Percentiles rank a stretch among this genome's conserved stretches.
Evolutionary conservation across 305 asterid species (phyloP).

Genomic region (Solanum hybrid): DNA sequence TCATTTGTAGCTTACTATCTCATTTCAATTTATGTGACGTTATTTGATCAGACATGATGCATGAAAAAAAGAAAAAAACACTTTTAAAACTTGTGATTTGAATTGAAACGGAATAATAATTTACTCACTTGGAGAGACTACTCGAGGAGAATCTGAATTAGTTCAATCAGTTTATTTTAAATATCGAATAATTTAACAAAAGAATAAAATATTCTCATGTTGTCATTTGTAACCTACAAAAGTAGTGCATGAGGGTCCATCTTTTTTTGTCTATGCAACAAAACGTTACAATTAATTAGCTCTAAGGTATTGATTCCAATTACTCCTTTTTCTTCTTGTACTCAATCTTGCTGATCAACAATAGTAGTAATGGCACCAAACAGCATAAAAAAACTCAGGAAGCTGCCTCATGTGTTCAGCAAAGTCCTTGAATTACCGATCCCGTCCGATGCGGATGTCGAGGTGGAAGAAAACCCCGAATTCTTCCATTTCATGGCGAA

Average conservation of each 20-base stretch:
- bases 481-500: constrained; percentile 33
- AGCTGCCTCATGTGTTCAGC: constrained; percentile 58
- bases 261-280: background rate
- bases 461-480: constrained; percentile 37
- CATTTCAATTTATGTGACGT: background rate
- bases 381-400: constrained; percentile 38
- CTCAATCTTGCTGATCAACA: background rate
- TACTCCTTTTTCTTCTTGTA: background rate
- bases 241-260: background rate
- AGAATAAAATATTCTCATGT: background rate
- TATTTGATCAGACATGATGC: background rate
- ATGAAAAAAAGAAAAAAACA: too few relatives aligned
- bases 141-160: background rate
- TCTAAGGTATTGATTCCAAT: background rate
- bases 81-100: background rate
- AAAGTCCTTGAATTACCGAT: constrained; percentile 62
- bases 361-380: background rate
- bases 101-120: background rate
- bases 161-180: rapidly evolving
- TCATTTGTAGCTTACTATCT: background rate
- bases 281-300: background rate
- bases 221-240: background rate
- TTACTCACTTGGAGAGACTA: background rate
- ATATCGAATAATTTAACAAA: background rate
- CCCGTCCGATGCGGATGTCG: constrained; percentile 45